Evolutionary conservation across 192 early-diverging fungal genomes (phyloP).

Genomic region (Backusella psychrophila): DNA sequence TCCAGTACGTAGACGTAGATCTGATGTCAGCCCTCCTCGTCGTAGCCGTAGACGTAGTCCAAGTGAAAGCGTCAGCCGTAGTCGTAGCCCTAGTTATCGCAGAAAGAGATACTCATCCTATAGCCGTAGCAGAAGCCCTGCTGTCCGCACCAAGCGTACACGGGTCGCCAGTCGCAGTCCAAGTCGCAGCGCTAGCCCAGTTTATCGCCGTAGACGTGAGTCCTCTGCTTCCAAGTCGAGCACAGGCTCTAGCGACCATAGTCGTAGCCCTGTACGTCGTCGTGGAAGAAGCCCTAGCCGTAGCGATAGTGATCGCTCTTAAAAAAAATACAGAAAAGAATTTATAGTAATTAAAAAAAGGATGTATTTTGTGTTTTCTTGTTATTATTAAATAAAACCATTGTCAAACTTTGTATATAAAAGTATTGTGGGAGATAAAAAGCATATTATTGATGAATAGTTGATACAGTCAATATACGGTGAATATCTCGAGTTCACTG

Average conservation of each 20-base stretch:
- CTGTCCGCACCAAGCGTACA: background rate
- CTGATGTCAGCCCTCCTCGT: background rate
- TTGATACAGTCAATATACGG: too few species aligned
- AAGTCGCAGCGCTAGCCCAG: slow-evolving; percentile 38
- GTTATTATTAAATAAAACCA: background rate
- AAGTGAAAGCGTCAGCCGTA: too few species aligned
- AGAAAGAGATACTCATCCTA: background rate
- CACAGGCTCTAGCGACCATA: slow-evolving; percentile 32
- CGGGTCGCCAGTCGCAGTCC: background rate
- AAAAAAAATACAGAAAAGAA: background rate
- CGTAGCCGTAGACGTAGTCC: too few species aligned
- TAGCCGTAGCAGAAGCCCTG: background rate
- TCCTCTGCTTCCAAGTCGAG: slow-evolving; percentile 4
- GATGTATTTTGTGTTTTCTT: background rate
- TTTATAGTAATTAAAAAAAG: background rate
- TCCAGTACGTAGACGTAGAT: background rate
- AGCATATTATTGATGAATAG: too few species aligned
- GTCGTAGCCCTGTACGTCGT: slow-evolving; percentile 49
- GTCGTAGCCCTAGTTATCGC: background rate
- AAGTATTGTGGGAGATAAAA: too few species aligned
- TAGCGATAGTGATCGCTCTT: background rate
- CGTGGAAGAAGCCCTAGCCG: slow-evolving; percentile 58
- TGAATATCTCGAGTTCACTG: too few species aligned
- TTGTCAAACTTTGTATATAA: background rate
- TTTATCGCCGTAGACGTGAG: background rate